phyloP scores from a whole-genome alignment of 164 flowering plant species.

The Pachysandra terminalis region DNA sequence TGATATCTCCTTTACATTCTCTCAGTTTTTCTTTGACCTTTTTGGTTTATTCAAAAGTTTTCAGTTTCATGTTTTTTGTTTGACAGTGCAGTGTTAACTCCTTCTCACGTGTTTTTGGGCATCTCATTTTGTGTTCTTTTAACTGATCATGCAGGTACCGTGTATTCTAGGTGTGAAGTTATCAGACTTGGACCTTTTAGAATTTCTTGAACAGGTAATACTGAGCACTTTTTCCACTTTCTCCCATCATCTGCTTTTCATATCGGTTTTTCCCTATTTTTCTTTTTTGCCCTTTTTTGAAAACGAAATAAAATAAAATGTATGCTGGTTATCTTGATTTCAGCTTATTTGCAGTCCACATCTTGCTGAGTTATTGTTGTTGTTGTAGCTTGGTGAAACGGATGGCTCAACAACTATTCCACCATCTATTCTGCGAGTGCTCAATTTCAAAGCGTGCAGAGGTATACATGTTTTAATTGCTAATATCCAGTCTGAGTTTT shows the following conservation, averaged over 20 bases:
- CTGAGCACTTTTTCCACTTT: background rate
- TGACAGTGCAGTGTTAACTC: background rate
- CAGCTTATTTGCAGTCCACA: no score
- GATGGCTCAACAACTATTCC: slow-evolving; percentile 93
- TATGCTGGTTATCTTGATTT: no score
- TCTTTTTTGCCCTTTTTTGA: background rate
- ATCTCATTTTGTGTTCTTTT: background rate
- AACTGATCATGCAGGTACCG: slow-evolving; percentile 64
- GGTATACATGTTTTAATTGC: slow-evolving; percentile 33
- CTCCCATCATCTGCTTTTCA: background rate
- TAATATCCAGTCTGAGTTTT: no score
- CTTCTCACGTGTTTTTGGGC: background rate
- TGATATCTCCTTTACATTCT: background rate
- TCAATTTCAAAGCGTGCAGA: slow-evolving; percentile 92
- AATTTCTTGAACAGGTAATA: slow-evolving; percentile 87
- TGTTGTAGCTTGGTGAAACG: slow-evolving; percentile 77
- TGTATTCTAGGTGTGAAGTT: slow-evolving; percentile 88
- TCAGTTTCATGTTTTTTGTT: background rate
- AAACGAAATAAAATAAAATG: no score
- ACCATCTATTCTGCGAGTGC: slow-evolving; percentile 75
- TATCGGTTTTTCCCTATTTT: background rate
- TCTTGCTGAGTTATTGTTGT: no score
- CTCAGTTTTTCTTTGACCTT: background rate
- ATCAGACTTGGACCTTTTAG: slow-evolving; percentile 75
- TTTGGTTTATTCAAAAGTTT: background rate